Conservation (phyloP, 2,329 filamentous ascomycete genomes). For the Triangularia verruculosa region DNA sequence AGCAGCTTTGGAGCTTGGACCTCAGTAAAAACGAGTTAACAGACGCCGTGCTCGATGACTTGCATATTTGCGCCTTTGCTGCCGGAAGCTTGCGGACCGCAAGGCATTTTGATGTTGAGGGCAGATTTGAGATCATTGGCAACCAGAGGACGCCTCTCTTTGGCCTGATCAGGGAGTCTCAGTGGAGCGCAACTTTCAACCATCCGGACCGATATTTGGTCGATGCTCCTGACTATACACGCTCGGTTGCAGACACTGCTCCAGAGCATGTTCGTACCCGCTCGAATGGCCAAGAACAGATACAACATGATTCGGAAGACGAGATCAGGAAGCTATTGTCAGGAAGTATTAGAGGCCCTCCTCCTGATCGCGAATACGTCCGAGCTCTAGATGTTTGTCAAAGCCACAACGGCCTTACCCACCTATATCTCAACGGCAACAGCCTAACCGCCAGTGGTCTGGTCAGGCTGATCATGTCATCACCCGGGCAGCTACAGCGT, state of each 20-base stretch:
- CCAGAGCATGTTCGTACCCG: constrained; percentile 31
- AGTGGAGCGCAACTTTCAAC: constrained; percentile 41
- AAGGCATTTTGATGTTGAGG: constrained; percentile 44
- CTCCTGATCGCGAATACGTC: constrained; percentile 18
- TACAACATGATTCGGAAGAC: constrained; percentile 35
- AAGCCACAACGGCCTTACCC: constrained; percentile 44
- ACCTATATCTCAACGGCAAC: constrained; percentile 53
- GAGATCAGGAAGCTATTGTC: constrained; percentile 33
- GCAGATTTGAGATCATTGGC: constrained; percentile 36
- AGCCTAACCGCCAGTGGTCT: constrained; percentile 44
- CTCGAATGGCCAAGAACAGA: constrained; percentile 33
- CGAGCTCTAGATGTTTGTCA: constrained; percentile 28
- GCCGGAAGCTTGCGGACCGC: constrained; percentile 27
- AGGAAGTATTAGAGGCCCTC: constrained; percentile 19
- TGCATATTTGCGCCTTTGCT: constrained; percentile 28
- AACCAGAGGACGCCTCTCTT: constrained; percentile 34
- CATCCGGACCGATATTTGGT: constrained; percentile 48
- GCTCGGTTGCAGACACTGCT: constrained; percentile 22
- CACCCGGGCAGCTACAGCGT: constrained; percentile 48
- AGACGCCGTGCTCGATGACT: constrained; percentile 39
- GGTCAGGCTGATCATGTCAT: constrained; percentile 41
- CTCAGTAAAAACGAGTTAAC: constrained; percentile 51
- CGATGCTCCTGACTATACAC: constrained; percentile 46
- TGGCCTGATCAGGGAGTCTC: constrained; percentile 48
- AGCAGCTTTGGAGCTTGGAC: constrained; percentile 57